A percentile compares a stretch with the other conserved stretches of the same genome.
These are phyloP conservation scores for Starmerella scarabaei DNA, from an alignment of 805 yeast species.

Conservation along the genomic window DNA sequence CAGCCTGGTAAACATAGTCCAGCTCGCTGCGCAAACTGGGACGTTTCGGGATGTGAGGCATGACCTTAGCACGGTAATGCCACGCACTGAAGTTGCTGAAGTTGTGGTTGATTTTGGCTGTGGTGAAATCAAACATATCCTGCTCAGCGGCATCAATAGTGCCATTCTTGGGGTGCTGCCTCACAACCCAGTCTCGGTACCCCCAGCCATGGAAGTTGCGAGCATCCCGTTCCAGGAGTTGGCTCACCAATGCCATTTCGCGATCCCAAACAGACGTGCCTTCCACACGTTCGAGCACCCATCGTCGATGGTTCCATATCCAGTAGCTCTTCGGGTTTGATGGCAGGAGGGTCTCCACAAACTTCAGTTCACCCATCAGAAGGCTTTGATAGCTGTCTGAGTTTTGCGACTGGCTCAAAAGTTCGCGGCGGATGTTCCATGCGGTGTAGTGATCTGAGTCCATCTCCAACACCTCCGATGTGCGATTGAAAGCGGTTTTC, in stretches of 20 bases:
- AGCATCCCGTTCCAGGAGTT: conserved; percentile 55
- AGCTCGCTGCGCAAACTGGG: conserved; percentile 42
- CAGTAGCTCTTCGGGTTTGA: conserved; percentile 82
- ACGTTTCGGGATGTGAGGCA: conserved; percentile 35
- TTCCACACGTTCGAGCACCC: conserved; percentile 45
- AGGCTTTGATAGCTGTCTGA: conserved; percentile 12
- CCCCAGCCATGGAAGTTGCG: conserved; percentile 96
- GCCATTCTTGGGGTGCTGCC: conserved; percentile 23
- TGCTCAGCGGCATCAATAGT: conserved; percentile 25
- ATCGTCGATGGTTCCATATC: conserved; percentile 88
- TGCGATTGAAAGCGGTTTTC: conserved; percentile 35
- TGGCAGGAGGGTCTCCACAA: conserved; percentile 46
- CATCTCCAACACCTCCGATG: conserved; percentile 43
- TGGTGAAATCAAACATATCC: conserved; percentile 50
- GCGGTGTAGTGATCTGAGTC: conserved; percentile 82
- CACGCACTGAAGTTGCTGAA: conserved; percentile 92
- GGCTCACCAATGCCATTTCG: conserved; percentile 59
- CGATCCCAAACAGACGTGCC: conserved; percentile 43
- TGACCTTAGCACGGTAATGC: conserved; percentile 72
- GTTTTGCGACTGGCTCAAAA: conserved; percentile 24
- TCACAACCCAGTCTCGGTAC: conserved; percentile 63
- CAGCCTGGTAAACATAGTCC: conserved; percentile 61
- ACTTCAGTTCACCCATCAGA: conserved; percentile 46
- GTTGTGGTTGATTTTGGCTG: conserved; percentile 61
- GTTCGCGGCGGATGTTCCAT: conserved; percentile 83